Evolutionary conservation across 2,329 filamentous ascomycete species (phyloP), one percentile per base, ranked within the genome.

Genomic region (Venturia effusa): DNA sequence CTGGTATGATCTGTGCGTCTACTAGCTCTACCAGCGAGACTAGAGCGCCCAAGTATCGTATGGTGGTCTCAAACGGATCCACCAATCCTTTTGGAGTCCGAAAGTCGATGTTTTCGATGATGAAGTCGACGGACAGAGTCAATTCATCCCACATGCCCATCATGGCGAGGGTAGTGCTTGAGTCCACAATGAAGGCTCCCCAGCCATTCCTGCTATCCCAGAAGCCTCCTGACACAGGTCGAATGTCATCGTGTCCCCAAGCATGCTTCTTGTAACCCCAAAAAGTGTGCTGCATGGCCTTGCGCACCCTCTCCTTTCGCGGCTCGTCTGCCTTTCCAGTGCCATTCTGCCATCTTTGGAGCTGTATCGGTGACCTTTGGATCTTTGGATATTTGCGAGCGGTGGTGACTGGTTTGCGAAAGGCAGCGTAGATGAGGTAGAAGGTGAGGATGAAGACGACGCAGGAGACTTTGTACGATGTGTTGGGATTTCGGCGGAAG

Each of bases 81-180:
- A 78, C 75, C 43, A 75, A 69, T 51, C 69, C 72, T 7, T 72
- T 66, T 4, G 74, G 66, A 13, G 65, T 68, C 30, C 67, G 69
- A 61, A 78, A 78, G 67, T 77, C 71, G 63, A 77, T 72, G 6
- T 68, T 66, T 2, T 64, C 54, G 61, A 75, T 66, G 30, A 77
- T 76, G 55, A 74, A 72, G 59, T 76, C 70, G n/a, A 78, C 65
- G 10, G 70, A 72, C 45, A 71, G 67, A 63, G 69, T 69, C 66
- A 79, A 70, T 69, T 78, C 76, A 41, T 76, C 73, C 75, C 75
- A 77, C 22, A 77, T 67, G 2, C 72, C 74, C 76, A 78, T 77
- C 40, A 77, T 67, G 19, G 71, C 75, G 43, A 78, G 65, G 0
- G 75, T 78, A 11, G 74, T 73, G 10, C 73, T 71, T 24, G 74